Base-by-base conservation (phyloP, 371 early-diverging fungal species). In the Mortierella sp. region DNA sequence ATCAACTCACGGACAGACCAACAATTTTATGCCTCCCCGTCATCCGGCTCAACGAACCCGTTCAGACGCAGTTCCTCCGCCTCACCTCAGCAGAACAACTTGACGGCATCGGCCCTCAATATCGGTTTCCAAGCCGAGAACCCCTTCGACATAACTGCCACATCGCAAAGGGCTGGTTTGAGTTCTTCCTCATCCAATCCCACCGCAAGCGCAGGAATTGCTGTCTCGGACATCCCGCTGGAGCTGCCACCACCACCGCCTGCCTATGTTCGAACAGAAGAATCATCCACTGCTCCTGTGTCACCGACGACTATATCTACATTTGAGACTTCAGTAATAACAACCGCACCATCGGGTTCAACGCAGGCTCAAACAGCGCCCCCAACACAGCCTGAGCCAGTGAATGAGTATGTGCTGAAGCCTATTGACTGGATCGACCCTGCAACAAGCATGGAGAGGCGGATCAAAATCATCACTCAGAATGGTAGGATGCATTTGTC, bases 401-500 rank as follows among this genome's bases (percentile, higher is more conserved):
- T 38, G 16, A 80, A 82, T 24, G 85, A 86, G 61, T 91, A 92
- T 65, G 82, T 86, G 7, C 82, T 90, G 14, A 92, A 92, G 65
- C 83, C 85, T 16, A 84, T 92, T 14, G 85, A 83, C 55, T 92
- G 90, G 90, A 64, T 72, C 28, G 87, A 87, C 55, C 66, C 74
- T 23, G 49, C 53, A 2, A 80, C 82, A 10, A 72, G 79, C 18
- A 54, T 81, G 31, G 67, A 62, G 51, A 81, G 81, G 38, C 67
- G 78, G 1, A 83, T 89, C 34, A 83, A 83, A 55, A 91, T 94
- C 53, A 89, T 93, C 47, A 94, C 94, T 18, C 95, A 94, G 82
- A 94, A 94, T 81, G 89, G 89, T 87, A 87, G 52, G 59, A 45
- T 19, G 16, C 30, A 43, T 45, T 50, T 1, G 7, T 21, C n/a